A percentile compares a stretch with the other conserved stretches of the same genome.
phyloP scores from a whole-genome alignment of 73 alveolate species.

The Symbiodinium pilosum region DNA sequence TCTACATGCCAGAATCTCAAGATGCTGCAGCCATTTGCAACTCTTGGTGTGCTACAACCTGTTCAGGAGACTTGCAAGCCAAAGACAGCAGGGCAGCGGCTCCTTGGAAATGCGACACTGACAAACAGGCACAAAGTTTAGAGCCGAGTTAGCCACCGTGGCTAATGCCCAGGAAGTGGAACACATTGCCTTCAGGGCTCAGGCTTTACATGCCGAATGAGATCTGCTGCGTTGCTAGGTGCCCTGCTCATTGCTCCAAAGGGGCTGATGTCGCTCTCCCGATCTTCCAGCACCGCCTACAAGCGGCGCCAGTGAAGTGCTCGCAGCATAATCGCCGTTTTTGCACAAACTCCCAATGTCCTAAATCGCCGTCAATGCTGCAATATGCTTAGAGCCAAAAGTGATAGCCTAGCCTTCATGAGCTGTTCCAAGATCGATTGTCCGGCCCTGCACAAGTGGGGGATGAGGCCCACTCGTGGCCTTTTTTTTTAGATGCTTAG shows the following conservation, averaged over 20 bases:
- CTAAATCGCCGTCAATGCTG: neutral
- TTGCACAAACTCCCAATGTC: neutral
- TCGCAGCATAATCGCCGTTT: no score
- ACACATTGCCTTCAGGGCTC: conserved; percentile 46
- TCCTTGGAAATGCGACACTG: conserved; percentile 25
- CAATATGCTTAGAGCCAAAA: no score
- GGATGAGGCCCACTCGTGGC: no score
- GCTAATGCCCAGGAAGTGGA: conserved; percentile 70
- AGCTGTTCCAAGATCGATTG: conserved; percentile 49
- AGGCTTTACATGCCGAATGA: neutral
- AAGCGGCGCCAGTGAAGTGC: neutral
- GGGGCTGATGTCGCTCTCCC: conserved; percentile 65
- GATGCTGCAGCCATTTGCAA: neutral
- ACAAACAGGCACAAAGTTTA: neutral
- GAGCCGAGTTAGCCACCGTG: conserved; percentile 16
- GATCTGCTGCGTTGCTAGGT: neutral
- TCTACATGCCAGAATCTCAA: neutral
- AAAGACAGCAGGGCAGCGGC: conserved; percentile 73
- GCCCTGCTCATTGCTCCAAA: conserved; percentile 39
- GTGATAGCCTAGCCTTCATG: no score
- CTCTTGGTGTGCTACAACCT: neutral
- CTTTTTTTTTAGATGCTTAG: no score
- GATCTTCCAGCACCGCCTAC: conserved; percentile 82
- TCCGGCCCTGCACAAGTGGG: conserved; percentile 68
- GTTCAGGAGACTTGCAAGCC: conserved; percentile 72